phyloP scores from a whole-genome alignment of 345 rosid genomes.

The Ailanthus altissimus region DNA sequence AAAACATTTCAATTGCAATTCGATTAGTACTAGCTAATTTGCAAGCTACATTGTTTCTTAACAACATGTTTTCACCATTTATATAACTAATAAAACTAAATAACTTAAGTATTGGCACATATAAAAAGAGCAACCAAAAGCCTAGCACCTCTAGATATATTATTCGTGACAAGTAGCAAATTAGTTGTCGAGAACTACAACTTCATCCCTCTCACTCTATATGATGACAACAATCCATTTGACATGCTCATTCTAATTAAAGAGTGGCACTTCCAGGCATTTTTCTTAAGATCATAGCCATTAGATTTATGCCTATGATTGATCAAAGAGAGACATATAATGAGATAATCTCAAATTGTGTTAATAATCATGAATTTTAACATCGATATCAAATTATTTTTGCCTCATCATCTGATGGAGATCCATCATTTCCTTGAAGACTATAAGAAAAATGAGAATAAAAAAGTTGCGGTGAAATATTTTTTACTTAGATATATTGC shows the following conservation, averaged over 20 bases:
- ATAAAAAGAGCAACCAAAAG: no score
- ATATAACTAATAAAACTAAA: no score
- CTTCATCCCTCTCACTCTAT: conserved; percentile 80
- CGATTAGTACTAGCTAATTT: no score
- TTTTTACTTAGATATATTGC: conserved; percentile 67
- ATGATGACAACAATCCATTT: conserved; percentile 93
- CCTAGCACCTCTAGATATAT: no score
- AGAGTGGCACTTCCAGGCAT: conserved; percentile 96
- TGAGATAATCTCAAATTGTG: conserved; percentile 91
- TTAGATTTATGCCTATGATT: conserved; percentile 98
- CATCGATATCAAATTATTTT: conserved; percentile 76
- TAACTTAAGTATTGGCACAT: no score
- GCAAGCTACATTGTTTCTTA: no score
- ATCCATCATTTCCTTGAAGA: conserved; percentile 94
- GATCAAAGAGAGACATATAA: conserved; percentile 98
- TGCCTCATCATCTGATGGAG: conserved; percentile 90
- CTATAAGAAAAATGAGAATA: conserved; percentile 95
- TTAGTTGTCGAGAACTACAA: no score
- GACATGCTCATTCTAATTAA: conserved; percentile 93
- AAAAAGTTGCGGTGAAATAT: conserved; percentile 89
- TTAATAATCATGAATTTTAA: conserved; percentile 89
- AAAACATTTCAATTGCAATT: no score
- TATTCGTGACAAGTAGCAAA: no score
- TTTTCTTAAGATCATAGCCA: conserved; percentile 86
- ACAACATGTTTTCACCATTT: no score